Evolutionary conservation across 331 rosid species (phyloP), one percentile per base, ranked within the genome.

Genomic region (Malus hybrid): DNA sequence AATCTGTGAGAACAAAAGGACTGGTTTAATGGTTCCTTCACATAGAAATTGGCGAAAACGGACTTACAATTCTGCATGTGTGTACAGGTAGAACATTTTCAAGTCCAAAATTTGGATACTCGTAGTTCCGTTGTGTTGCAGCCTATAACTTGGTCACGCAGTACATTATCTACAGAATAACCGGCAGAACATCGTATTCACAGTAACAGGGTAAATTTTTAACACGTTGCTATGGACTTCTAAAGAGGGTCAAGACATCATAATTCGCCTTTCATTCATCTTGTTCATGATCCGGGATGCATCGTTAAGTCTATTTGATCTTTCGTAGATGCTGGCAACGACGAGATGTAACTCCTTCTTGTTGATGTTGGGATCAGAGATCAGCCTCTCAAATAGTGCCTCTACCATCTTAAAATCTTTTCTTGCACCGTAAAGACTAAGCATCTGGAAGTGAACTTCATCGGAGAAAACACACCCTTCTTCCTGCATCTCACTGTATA

Each of bases 401-500:
- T 90, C 97, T 9, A 89, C 84, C 83, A 68, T 84, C 73, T 71
- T 66, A 72, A 88, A 89, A 84, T 94, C 90, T 79, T 75, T 83
- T 69, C 87, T 87, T 20, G 89, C 96, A 1, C 96, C 97, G 30
- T 86, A 85, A 24, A 94, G 87, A 84, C 92, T 84, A 28, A 91
- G 90, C 95, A 88, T 94, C 82, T 88, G 97, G 84, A 93, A 91
- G 84, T 93, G 97, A 80, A 91, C 94, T 79, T 91, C 95, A 2
- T 93, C 93, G 0, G 91, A 80, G 77, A 91, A 91, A 78, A 89
- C 87, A 80, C 98, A 90, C 67, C 91, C 95, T 76, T 89, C 87
- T 55, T 88, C 91, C 72, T 85, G 87, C 98, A 93, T 88, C 77
- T 87, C 90, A 29, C 63, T 70, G 58, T 93, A 93, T 46, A 93